Base-by-base conservation (phyloP, 2,329 filamentous ascomycete species). In the Apiospora saccharicola region DNA sequence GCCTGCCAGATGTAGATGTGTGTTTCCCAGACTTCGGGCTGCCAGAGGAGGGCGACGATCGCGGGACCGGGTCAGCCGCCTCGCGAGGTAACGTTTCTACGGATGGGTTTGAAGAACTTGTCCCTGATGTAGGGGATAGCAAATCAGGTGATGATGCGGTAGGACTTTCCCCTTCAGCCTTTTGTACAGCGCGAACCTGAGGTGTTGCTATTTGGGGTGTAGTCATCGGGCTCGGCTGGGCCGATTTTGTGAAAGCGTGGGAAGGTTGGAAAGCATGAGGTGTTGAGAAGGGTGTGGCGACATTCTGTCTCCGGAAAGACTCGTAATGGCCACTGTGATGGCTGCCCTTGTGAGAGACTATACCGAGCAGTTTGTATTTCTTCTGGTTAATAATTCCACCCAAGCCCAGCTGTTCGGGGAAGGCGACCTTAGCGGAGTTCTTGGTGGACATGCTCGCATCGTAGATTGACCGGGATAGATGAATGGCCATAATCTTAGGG, bases 301-400 rank as follows among this genome's bases (percentile, higher is more conserved):
- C 84, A 72, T 94, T 92, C 82, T 98, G 96, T 49, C 96, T 90
- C 46, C 96, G 90, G 82, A 98, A 98, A 0, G 95, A 96, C 81
- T 99, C 96, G 83, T 99, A 99, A 80, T 99, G 96, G 0, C 96
- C 96, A 78, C 95, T 98, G 79, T 98, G 92, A 81, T 99, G 96
- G 74, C 94, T 97, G 49, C 96, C 96, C 79, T 97, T 97, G 80
- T 99, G 96, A 30, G 94, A 97, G 47, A 99, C 94, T 47, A 97
- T 90, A 16, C 93, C 94, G 0, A 97, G 88, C 6, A 99, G 86
- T 77, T 92, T 94, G 83, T 98, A 99, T 79, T 90, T 92, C 75
- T 91, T 93, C 78, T 93, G 91, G 72, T 93, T 89, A 61, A 96
- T 83, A 34, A 98, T 85, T 0, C 94, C 91, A 0, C 96, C 96